Percentiles rank a stretch among this genome's conserved stretches.
Evolutionary conservation across 352 stramenopile genomes (phyloP).

Genomic region (Globisporangium uncinulatum): DNA sequence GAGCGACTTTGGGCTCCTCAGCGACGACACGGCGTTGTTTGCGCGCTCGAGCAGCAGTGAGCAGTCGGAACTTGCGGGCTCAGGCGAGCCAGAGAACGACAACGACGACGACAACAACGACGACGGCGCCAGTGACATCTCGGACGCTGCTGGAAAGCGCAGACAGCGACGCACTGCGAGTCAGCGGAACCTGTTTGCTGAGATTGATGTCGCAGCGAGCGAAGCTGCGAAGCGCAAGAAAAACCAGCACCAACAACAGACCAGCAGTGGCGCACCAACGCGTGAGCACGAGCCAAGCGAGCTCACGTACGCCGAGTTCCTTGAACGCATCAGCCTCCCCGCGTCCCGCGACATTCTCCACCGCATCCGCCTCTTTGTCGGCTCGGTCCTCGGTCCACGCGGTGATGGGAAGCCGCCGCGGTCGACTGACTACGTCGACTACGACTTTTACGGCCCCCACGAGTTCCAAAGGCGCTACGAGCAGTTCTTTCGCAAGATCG

Average conservation of each 20-base stretch:
- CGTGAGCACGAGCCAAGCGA: constrained; percentile 26
- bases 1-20: constrained; percentile 69
- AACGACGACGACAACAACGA: constrained; percentile 1
- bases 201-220: constrained; percentile 29
- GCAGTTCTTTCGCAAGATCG: constrained; percentile 71
- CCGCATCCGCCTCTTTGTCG: constrained; percentile 70
- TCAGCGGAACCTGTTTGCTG: constrained; percentile 55
- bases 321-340: constrained; percentile 65
- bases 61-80: background rate
- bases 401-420: constrained; percentile 65
- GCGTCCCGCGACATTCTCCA: constrained; percentile 69
- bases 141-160: background rate
- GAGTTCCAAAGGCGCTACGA: constrained; percentile 62
- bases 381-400: constrained; percentile 69
- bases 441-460: constrained; percentile 74
- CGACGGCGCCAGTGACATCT: constrained; percentile 11
- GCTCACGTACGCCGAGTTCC: constrained; percentile 73
- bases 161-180: constrained; percentile 13
- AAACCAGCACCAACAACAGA: constrained; percentile 13
- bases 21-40: constrained; percentile 19
- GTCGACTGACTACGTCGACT: constrained; percentile 67
- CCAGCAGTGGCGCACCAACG: constrained; percentile 12
- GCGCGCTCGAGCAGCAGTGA: background rate
- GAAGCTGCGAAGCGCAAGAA: constrained; percentile 23
- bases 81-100: background rate